Base-by-base conservation (phyloP, 306 rosid species). In the Heteromeles arbutifolia region DNA sequence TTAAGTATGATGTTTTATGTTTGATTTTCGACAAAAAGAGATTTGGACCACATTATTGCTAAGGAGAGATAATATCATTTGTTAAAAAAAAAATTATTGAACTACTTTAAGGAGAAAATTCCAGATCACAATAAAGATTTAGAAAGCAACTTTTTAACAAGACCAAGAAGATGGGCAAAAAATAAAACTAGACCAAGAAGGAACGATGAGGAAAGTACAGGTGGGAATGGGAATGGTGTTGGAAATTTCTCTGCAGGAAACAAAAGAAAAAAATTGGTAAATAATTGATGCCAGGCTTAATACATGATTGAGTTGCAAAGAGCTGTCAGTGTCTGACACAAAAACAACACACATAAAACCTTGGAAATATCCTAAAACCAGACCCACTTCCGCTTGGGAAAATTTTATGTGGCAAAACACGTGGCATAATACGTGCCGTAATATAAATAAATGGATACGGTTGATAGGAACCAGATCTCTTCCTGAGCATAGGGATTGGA, bases 291-390 rank as follows among this genome's bases (percentile, higher is more conserved):
- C 74, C 80, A 76, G 77, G 78, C 72, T 76, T 69, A 86, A 68
- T 73, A 71, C 67, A 86, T 84, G 87, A 84, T 86, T 86, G 79
- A 81, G 32, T 67, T 70, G 62, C 61, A 71, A 74, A 72, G 83
- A 84, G 89, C 87, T 91, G 94, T 91, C 96, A 84, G 85, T 64
- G 88, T 82, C 91, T 80, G 89, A 85, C 79, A 78, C 72, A 74
- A 72, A 82, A 83, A 81, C 80, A 83, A 80, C 76, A n/a, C 45
- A 56, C 13, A 48, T 65, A 65, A 73, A 53, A 48, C 53, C 53
- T 48, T 48, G 1, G 53, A 88, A 87, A 72, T 78, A 74, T 69
- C 19, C 70, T 74, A 54, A 81, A 83, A 77, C 57, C 80, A 70
- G 85, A 77, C 87, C 87, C 86, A 80, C 83, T 53, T 53, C 58